Base-by-base conservation (phyloP, 2,329 filamentous ascomycete genomes). In the Hirsutella minnesotensis region DNA sequence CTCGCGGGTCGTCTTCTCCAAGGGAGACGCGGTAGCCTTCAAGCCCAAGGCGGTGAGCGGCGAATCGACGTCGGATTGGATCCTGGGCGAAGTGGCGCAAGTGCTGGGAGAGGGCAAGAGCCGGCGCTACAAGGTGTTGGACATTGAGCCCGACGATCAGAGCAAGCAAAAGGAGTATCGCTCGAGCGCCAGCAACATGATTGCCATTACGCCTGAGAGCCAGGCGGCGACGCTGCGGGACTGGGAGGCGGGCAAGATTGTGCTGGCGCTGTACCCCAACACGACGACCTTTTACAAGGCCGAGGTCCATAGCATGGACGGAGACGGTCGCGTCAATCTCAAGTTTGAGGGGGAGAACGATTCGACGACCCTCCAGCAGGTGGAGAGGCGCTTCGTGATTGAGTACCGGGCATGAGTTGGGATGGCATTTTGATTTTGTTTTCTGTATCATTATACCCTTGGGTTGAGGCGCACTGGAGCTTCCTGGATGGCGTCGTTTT, bases 201-300 rank as follows among this genome's bases (percentile, higher is more conserved):
- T 89, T 38, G 76, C 81, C 2, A 88, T 92, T 44, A 81, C 85
- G 2, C 70, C 75, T 0, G 64, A 65, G 48, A 61, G 48, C 55
- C 68, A 50, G 57, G 67, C 57, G 49, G 66, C 61, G 47, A 77
- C 62, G 3, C 66, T 82, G 15, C 64, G 72, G 4, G 70, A 83
- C 34, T 73, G 83, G 45, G 76, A 83, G 30, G 64, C 75, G 33
- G 82, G 83, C 37, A 85, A 82, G 56, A 75, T 79, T 38, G 85
- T 90, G 9, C 67, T 90, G 44, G 86, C 86, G 0, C 67, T 87
- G 45, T 92, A 92, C 55, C 86, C 86, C 0, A 81, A 87, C 52
- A 90, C 86, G 1, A 89, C 86, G 1, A 89, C 84, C 0, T 90
- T 92, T 53, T 92, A 92, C 59, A 81, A 84, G 57, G 86, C 86